Evolutionary conservation across 2,329 filamentous ascomycete genomes (phyloP).

Genomic region (Botryosphaeria dothidea): DNA sequence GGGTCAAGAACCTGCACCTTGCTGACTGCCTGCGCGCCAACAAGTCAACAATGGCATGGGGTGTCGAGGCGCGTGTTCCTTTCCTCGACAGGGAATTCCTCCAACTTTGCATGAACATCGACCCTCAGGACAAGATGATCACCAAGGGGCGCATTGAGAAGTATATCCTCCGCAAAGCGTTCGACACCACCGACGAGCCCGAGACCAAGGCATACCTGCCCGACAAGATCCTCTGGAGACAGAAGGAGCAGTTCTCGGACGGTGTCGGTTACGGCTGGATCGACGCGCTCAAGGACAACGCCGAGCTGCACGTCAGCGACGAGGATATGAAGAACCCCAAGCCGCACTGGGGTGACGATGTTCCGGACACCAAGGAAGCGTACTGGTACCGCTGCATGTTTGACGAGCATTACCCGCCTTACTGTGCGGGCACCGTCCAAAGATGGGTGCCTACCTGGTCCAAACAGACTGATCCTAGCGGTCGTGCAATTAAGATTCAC

Average conservation of each 20-base stretch:
- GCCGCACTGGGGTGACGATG: constrained; percentile 88
- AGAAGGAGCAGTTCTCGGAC: constrained; percentile 99
- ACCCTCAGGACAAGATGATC: constrained; percentile 95
- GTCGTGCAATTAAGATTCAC: constrained; percentile 47
- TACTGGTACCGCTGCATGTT: constrained; percentile 99
- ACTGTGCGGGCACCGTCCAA: constrained; percentile 90
- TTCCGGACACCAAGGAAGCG: constrained; percentile 96
- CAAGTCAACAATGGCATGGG: constrained; percentile 98
- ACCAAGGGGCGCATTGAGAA: constrained; percentile 88
- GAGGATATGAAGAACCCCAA: constrained; percentile 99
- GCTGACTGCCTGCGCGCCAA: constrained; percentile 97
- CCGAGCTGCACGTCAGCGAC: constrained; percentile 85
- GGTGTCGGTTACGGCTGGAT: constrained; percentile 99
- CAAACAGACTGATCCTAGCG: constrained; percentile 92
- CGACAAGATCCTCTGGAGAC: constrained; percentile 92
- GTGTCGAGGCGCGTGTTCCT: constrained; percentile 93
- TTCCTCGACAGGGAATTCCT: constrained; percentile 99
- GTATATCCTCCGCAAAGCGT: constrained; percentile 96
- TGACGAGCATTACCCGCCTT: constrained; percentile 94
- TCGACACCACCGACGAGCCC: constrained; percentile 88
- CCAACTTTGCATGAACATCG: constrained; percentile 88
- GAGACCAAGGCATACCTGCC: constrained; percentile 84
- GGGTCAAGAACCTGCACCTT: constrained; percentile 94
- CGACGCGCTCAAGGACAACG: constrained; percentile 92
- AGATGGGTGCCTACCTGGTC: constrained; percentile 98